Evolutionary conservation across 768 basidiomycete species (phyloP), one percentile per base, ranked within the genome.

Genomic region (Cantharellus anzutake): DNA sequence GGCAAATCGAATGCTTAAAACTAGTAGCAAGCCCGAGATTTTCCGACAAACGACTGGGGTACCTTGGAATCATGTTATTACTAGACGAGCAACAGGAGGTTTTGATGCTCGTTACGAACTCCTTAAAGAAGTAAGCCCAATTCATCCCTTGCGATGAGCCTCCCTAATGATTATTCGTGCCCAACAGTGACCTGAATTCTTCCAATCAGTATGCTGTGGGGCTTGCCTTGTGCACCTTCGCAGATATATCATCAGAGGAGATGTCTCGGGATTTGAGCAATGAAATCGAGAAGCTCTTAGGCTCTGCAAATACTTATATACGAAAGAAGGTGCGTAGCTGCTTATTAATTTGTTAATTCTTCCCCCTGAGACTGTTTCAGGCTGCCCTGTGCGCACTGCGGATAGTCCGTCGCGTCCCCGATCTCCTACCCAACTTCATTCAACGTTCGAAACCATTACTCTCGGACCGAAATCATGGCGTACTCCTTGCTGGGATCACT

Each of bases 121-220:
- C 92, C 39, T 73, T 99, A 66, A 99, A 99, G 73, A 98, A 98
- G 96, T 98, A 70, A 63, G 73, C 66, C 76, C 11, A 29, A 14
- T 55, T 55, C 14, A 11, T 55, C 44, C 34, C 16, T 55, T 34
- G 34, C 5, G 16, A 14, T 57, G 56, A 40, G 14, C 14, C 14
- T 5, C 34, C 35, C 42, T 57, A 37, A 38, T 55, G 11, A 14
- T 55, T 37, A 56, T 35, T 3, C 57, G 20, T 34, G 29, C 42
- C 5, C 41, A 39, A 37, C 66, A 99, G 94, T 73, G 96, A 99
- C 72, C 89, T 99, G 90, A 98, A 98, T 71, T 93, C 97, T 70
- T 84, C 93, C 1, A 97, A 97, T 71, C 96, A 96, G 89, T 98
- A 97, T 70, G 89, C 87, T 2, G 96, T 98, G 35, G 96, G 96